Evolutionary conservation across 139 green algal species (phyloP).

Genomic region (Nannochloris sp.): DNA sequence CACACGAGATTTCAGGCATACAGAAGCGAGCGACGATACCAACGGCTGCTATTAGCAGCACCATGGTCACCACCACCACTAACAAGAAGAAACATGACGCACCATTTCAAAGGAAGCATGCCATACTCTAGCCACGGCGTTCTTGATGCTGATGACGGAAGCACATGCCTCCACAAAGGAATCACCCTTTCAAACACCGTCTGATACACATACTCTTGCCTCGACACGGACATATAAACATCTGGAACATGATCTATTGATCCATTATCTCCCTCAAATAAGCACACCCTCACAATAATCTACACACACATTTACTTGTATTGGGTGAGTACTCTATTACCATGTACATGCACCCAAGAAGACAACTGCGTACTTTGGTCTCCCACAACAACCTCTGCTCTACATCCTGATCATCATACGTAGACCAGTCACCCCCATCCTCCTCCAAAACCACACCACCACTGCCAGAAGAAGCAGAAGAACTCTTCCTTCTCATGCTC

Average conservation of each 20-base stretch:
- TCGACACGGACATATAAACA: slow-evolving; percentile 27
- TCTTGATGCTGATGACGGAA: slow-evolving; percentile 21
- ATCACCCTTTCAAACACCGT: slow-evolving; percentile 20
- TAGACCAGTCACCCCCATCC: background rate
- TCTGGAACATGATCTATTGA: slow-evolving; percentile 14
- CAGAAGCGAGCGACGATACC: no score
- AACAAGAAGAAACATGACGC: background rate
- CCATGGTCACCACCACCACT: no score
- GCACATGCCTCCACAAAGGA: slow-evolving; percentile 39
- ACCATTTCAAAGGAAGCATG: slow-evolving; percentile 45
- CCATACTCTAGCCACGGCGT: slow-evolving; percentile 45
- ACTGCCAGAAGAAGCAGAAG: no score
- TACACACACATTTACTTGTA: background rate
- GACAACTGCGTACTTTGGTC: background rate
- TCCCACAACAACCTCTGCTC: slow-evolving; percentile 2
- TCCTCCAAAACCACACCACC: background rate
- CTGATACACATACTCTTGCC: slow-evolving; percentile 35
- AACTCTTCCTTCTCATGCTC: no score
- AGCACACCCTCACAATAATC: slow-evolving; percentile 15
- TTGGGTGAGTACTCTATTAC: no score
- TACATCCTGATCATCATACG: background rate
- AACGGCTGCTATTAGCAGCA: no score
- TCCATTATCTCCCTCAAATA: slow-evolving; percentile 22
- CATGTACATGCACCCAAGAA: no score
- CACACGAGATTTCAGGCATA: no score